These are phyloP conservation scores for Mucuna pruriens DNA, from an alignment of 306 rosid species.

Conservation along the genomic window DNA sequence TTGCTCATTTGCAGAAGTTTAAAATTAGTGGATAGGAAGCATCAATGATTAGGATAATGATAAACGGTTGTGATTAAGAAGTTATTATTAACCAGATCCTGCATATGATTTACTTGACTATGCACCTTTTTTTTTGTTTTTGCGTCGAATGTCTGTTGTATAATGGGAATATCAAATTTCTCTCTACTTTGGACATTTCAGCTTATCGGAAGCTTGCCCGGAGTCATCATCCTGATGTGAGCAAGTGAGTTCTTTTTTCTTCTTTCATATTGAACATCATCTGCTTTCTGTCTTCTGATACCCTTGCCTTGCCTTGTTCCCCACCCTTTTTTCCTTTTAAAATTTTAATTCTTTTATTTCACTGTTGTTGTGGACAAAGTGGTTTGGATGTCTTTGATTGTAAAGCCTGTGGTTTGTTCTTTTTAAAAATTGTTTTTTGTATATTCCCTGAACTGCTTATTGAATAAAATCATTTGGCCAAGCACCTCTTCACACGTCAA, in stretches of 20 bases:
- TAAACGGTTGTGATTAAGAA: conserved; percentile 5
- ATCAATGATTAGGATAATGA: neutral
- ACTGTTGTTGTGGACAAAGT: conserved; percentile 11
- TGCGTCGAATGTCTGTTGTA: neutral
- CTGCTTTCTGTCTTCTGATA: conserved; percentile 23
- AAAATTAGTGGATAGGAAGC: conserved; percentile 5
- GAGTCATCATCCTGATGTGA: conserved; percentile 93
- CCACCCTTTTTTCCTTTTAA: neutral
- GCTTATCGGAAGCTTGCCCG: conserved; percentile 98
- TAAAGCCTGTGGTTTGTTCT: conserved; percentile 13
- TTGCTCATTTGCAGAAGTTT: neutral
- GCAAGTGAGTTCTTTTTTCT: conserved; percentile 69
- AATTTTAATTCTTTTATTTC: neutral
- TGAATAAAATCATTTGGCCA: neutral
- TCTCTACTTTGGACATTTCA: conserved; percentile 51
- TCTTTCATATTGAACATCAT: neutral
- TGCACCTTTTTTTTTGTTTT: neutral
- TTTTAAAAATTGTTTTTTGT: neutral
- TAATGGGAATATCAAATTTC: conserved; percentile 18
- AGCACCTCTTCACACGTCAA: conserved; percentile 13
- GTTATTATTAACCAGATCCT: neutral
- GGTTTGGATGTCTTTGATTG: conserved; percentile 4
- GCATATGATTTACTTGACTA: conserved; percentile 23
- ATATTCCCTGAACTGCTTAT: conserved; percentile 4
- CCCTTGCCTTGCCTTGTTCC: conserved; percentile 15